Evolutionary conservation across 805 yeast genomes (phyloP), one percentile per base, ranked within the genome.

Genomic region (Saccharomyces mikatae): DNA sequence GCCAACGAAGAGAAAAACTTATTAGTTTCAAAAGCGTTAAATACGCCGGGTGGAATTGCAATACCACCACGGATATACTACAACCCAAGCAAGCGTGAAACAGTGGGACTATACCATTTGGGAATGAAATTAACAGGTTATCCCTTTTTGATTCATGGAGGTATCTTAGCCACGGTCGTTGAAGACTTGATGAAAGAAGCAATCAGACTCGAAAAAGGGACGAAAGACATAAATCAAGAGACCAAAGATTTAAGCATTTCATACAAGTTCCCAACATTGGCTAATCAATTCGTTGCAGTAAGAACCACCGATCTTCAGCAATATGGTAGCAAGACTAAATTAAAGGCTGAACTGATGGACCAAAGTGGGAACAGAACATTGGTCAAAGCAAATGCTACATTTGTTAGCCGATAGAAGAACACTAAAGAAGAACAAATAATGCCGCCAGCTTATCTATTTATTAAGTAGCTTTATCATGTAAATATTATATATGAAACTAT

Each of bases 131-230:
- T 90, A 22, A 83, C 92, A 47, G 97, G 97, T 0, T 90, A 86
- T 66, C 97, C 97, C 2, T 84, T 88, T 61, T 71, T 91, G 21
- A 79, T 89, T 2, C 97, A 90, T 66, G 97, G 97, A 3, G 97
- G 97, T 0, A 80, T 91, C 29, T 67, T 90, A 30, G 95, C 91
- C 8, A 84, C 95, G 0, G 72, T 90, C 1, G 71, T 89, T 53
- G 94, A 89, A 63, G 96, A 90, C 60, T 77, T 86, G 6, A 78
- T 84, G 71, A 83, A 83, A 59, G 76, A 84, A 52, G 74, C 77
- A 54, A 81, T 74, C 13, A 62, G 67, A 24, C 71, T 84, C 46
- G 59, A 67, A 24, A 67, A 65, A 52, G 74, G 54, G 52, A 36
- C 44, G 6, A 21, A 36, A 36, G 17, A 36, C 11, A 36, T 36